Conservation (phyloP, 129 eudicot species). For the Deinandra increscens region DNA sequence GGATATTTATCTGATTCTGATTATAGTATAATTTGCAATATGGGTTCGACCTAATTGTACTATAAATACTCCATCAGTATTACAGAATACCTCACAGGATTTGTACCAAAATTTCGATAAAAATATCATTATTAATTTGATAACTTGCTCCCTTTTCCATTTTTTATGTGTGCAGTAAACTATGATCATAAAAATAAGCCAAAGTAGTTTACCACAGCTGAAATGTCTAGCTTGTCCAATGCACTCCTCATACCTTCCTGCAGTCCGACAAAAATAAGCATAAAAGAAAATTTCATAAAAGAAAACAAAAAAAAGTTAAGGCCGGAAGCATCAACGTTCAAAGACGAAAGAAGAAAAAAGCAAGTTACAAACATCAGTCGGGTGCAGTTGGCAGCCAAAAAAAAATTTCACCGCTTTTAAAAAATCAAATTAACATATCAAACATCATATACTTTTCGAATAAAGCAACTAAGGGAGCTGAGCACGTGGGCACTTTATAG, state of each 20-base stretch:
- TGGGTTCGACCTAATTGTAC: neutral
- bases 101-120: neutral
- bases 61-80: neutral
- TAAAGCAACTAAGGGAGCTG: neutral
- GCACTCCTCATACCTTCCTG: slow-evolving; percentile 63
- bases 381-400: neutral
- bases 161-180: neutral
- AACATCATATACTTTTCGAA: too few relatives aligned
- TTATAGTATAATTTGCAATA: neutral
- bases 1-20: too few relatives aligned
- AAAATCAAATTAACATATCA: too few relatives aligned
- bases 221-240: slow-evolving; percentile 47
- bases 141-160: neutral
- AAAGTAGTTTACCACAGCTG: slow-evolving; percentile 63
- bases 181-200: slow-evolving; percentile 1
- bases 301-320: neutral
- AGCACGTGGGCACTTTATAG: neutral
- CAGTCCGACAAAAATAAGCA: slow-evolving; percentile 21
- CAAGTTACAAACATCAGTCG: neutral
- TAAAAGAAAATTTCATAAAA: neutral
- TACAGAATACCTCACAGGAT: neutral
- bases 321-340: neutral
- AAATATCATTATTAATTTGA: too few relatives aligned
- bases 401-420: neutral
- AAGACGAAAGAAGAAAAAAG: neutral